These are phyloP conservation scores for Pythium guiyangense DNA, from an alignment of 352 stramenopile genomes.

Conservation along the genomic window DNA sequence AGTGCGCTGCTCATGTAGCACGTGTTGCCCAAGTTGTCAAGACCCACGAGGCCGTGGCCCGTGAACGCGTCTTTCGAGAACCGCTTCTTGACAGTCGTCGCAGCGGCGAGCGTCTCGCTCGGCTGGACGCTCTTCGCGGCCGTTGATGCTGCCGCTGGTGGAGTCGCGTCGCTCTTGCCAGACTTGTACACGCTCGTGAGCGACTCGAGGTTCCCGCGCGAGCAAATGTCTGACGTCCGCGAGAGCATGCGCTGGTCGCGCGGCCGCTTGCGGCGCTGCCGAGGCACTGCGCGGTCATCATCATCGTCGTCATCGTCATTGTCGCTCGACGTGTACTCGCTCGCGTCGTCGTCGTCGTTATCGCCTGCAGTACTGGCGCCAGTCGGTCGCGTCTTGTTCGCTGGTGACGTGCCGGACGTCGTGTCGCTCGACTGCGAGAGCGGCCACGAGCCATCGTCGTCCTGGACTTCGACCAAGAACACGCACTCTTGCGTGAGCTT, in stretches of 20 bases:
- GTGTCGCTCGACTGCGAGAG: slow-evolving; percentile 58
- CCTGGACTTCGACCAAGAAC: slow-evolving; percentile 79
- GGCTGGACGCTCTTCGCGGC: slow-evolving; percentile 3
- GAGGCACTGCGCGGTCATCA: slow-evolving; percentile 1
- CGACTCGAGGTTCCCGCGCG: slow-evolving; percentile 61
- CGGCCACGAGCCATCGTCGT: slow-evolving; percentile 82
- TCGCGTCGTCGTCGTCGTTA: slow-evolving; percentile 16
- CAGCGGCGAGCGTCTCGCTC: slow-evolving; percentile 19
- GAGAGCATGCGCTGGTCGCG: slow-evolving; percentile 38
- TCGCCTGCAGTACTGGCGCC: slow-evolving; percentile 2
- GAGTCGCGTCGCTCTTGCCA: slow-evolving; percentile 3
- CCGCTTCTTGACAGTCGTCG: slow-evolving; percentile 43
- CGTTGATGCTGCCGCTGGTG: slow-evolving; percentile 5
- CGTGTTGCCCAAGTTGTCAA: slow-evolving; percentile 97
- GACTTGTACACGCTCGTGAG: slow-evolving; percentile 34
- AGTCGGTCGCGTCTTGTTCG: slow-evolving; percentile 3
- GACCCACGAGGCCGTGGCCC: slow-evolving; percentile 79
- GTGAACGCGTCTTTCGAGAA: slow-evolving; percentile 81
- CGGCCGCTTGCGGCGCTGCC: slow-evolving; percentile 26
- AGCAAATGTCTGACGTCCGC: slow-evolving; percentile 76
- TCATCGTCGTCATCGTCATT: slow-evolving; percentile 11
- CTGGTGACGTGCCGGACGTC: slow-evolving; percentile 12
- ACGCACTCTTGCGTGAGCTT: slow-evolving; percentile 72
- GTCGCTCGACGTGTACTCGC: slow-evolving; percentile 9
- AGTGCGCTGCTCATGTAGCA: slow-evolving; percentile 98